These are phyloP conservation scores for Solanum chaucha DNA, from an alignment of 257 asterid species.

Conservation along the genomic window DNA sequence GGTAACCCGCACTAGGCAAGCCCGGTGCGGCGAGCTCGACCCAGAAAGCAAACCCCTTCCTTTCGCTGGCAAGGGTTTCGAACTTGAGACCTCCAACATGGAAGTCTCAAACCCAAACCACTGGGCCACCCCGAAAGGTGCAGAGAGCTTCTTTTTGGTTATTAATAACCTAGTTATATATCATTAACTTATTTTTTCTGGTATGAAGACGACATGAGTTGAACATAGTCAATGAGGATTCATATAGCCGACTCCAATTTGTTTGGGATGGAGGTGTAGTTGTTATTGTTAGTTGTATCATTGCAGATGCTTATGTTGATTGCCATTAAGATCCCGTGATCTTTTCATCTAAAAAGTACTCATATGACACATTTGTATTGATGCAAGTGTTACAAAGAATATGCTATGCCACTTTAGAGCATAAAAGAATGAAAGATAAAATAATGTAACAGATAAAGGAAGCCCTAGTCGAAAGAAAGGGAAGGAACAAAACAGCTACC, in stretches of 20 bases:
- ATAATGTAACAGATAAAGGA: not conserved
- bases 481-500: slow-evolving; percentile 34
- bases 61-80: too few species aligned
- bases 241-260: not conserved
- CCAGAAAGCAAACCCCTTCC: too few species aligned
- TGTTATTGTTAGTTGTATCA: not conserved
- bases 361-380: not conserved
- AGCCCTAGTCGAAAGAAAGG: not conserved
- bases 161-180: not conserved
- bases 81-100: too few species aligned
- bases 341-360: not conserved
- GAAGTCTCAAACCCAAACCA: too few species aligned
- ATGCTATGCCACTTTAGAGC: not conserved
- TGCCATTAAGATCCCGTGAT: not conserved
- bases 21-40: too few species aligned
- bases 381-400: not conserved
- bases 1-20: too few species aligned
- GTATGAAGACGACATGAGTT: not conserved
- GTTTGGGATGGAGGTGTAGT: not conserved
- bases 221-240: not conserved
- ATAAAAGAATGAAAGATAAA: not conserved
- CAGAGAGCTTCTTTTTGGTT: not conserved
- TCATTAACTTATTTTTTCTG: not conserved
- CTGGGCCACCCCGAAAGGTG: too few species aligned
- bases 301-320: not conserved